Evolutionary conservation across 108 stramenopile species (phyloP), one percentile per base, ranked within the genome.

Genomic region (Skeletonema costatum): DNA sequence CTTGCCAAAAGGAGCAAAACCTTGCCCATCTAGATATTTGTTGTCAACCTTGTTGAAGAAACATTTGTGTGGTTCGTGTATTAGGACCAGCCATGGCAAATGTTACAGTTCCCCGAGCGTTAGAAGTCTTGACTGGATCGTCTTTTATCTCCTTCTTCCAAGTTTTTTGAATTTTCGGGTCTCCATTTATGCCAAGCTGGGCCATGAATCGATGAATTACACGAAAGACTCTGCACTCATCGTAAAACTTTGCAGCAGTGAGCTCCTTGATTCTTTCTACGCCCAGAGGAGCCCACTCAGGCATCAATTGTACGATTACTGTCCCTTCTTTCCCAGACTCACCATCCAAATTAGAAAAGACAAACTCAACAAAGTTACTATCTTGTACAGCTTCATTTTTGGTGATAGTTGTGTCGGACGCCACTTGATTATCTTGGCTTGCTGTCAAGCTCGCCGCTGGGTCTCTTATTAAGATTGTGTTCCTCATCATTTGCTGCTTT

Each of bases 181-280:
- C 79, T 1, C 87, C 89, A 42, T 83, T 84, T 14, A 95, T 85
- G 5, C 94, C 97, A 81, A 98, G 89, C 65, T 98, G 97, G 25
- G 90, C 89, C 10, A 98, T 83, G 75, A 98, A 98, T 35, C 80
- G 60, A 8, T 75, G 71, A 0, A 94, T 80, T 5, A 92, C 89
- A n/a, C 94, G 74, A 68, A 95, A 95, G 64, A 90, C 87, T 32
- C 88, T 76, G 11, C 85, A 87, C 13, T 92, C 79, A 30, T 77
- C 63, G 75, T 75, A 85, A 60, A 85, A 85, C 19, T 65, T 36
- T 39, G 77, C 75, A 33, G 75, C 83, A 66, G 87, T 76, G 21
- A 94, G 67, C 63, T 89, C 65, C 19, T 88, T 73, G 60, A 95
- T 88, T 44, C 87, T 85, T 50, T 83, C 68, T 2, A 92, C 92